Evolutionary conservation across 2,329 filamentous ascomycete genomes (phyloP).

Genomic region (Elsinoe necatrix): DNA sequence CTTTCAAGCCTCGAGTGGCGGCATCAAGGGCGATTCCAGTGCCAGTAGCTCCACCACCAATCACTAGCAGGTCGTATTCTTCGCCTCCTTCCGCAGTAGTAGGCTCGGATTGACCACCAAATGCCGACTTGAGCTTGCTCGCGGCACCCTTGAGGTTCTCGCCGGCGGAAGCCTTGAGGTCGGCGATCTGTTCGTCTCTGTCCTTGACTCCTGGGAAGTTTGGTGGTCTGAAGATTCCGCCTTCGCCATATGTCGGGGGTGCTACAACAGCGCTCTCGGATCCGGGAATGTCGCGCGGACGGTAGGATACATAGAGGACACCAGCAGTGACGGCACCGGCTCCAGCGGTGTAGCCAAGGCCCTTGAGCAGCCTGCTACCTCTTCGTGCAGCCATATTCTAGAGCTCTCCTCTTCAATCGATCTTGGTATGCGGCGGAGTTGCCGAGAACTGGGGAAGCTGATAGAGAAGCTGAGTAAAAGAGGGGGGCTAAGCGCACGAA

Average conservation of each 20-base stretch:
- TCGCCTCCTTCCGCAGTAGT: constrained; percentile 32
- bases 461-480: not conserved
- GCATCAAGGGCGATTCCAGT: constrained; percentile 75
- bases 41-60: constrained; percentile 72
- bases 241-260: constrained; percentile 60
- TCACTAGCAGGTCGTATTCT: constrained; percentile 68
- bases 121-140: constrained; percentile 33
- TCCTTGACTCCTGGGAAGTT: constrained; percentile 56
- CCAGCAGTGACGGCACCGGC: constrained; percentile 47
- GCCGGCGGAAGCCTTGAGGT: constrained; percentile 47
- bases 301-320: constrained; percentile 55
- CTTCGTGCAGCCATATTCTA: constrained; percentile 9
- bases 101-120: constrained; percentile 24
- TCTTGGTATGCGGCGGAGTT: not conserved
- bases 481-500: not conserved
- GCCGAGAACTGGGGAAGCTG: constrained; percentile 14
- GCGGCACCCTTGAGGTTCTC: constrained; percentile 37
- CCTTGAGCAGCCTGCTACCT: constrained; percentile 38
- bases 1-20: constrained; percentile 67
- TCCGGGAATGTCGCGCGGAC: constrained; percentile 64
- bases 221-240: constrained; percentile 59
- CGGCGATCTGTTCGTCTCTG: constrained; percentile 56
- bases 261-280: constrained; percentile 59
- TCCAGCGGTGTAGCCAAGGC: constrained; percentile 51
- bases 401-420: not conserved